Percentiles rank a stretch among this genome's conserved stretches.
phyloP scores from a whole-genome alignment of 176 grass and related monocot genomes.

The Carex pumila region DNA sequence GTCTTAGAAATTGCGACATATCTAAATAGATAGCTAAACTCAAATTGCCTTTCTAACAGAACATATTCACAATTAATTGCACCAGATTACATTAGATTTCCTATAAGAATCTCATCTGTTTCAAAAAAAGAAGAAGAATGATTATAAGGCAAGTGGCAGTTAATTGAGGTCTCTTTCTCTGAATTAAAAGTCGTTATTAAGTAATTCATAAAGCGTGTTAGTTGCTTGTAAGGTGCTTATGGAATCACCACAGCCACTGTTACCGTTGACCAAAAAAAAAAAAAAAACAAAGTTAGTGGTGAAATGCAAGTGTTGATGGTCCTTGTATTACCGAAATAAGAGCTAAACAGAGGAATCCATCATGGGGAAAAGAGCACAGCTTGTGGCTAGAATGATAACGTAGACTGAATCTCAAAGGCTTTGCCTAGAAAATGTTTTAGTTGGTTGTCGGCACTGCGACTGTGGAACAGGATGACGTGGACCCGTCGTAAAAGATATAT shows the following conservation, averaged over 20 bases:
- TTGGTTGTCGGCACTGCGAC: slow-evolving; percentile 11
- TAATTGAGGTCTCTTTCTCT: not conserved
- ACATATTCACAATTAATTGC: too few relatives aligned
- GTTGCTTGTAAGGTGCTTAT: not conserved
- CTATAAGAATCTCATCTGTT: too few relatives aligned
- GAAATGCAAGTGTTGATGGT: not conserved
- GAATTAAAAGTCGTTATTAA: not conserved
- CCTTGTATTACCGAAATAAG: not conserved
- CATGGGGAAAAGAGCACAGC: not conserved
- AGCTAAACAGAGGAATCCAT: not conserved
- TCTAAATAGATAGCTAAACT: too few relatives aligned
- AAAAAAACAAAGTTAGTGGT: not conserved
- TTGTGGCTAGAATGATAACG: not conserved
- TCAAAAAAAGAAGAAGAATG: too few relatives aligned
- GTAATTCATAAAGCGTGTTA: not conserved
- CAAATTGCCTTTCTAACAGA: too few relatives aligned
- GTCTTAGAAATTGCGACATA: too few relatives aligned
- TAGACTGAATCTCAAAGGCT: slow-evolving; percentile 12
- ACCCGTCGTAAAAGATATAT: not conserved
- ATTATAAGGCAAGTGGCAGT: not conserved
- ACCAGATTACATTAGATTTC: too few relatives aligned
- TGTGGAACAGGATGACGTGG: not conserved
- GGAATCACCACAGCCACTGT: not conserved
- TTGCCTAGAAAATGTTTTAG: not conserved
- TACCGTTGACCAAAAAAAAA: not conserved